Evolutionary conservation across 2,329 filamentous ascomycete genomes (phyloP).

Genomic region (Trichoderma guizhouense): DNA sequence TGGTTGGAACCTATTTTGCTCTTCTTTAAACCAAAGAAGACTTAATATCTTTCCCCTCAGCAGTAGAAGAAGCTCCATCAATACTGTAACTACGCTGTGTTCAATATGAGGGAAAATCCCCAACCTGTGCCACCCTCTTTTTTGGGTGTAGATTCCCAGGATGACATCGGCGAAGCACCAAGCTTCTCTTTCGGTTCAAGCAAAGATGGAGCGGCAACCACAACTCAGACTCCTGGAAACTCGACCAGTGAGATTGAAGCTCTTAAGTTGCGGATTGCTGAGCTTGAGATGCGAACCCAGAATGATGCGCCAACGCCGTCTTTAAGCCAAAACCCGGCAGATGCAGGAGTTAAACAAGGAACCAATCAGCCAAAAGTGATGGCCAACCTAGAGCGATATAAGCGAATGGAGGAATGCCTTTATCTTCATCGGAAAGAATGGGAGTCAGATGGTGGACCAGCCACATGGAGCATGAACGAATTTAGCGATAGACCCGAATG

Average conservation of each 20-base stretch:
- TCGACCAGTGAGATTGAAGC: background rate
- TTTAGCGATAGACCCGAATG: background rate
- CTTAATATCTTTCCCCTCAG: background rate
- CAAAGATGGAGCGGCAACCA: background rate
- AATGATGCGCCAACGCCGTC: background rate
- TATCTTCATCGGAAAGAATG: slow-evolving; percentile 4
- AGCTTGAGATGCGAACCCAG: background rate
- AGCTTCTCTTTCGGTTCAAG: background rate
- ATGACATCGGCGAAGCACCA: background rate
- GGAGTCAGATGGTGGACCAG: background rate
- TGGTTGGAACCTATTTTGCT: background rate
- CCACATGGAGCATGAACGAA: background rate
- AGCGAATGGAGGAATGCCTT: background rate
- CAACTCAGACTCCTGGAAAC: background rate
- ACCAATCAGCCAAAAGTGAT: background rate
- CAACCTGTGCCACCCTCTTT: background rate
- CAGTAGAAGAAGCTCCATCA: background rate
- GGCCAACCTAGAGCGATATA: background rate
- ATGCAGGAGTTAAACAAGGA: background rate
- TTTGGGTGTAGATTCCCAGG: background rate
- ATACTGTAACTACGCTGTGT: background rate
- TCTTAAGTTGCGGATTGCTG: background rate
- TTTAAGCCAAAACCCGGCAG: background rate
- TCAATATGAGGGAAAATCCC: background rate
- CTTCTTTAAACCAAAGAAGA: background rate